A percentile compares a stretch with the other conserved stretches of the same genome.
These are phyloP conservation scores for Thecaphora thlaspeos DNA, from an alignment of 1,284 basidiomycete species.

Conservation along the genomic window DNA sequence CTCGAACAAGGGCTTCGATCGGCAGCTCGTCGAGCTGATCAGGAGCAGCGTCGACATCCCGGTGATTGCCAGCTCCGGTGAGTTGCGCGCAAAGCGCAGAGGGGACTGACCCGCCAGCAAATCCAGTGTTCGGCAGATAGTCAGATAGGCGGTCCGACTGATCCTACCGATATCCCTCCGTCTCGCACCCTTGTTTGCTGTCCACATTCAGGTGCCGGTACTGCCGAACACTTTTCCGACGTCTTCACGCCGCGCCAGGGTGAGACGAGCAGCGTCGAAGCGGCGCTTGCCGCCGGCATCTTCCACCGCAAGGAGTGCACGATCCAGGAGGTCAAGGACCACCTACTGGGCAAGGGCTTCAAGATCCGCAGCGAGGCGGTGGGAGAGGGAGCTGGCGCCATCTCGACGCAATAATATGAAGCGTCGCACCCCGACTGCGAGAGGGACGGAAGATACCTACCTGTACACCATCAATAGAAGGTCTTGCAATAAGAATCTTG, in stretches of 20 bases:
- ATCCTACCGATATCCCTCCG: neutral
- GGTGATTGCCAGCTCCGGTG: slow-evolving; percentile 83
- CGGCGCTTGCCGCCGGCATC: slow-evolving; percentile 93
- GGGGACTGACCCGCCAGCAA: neutral
- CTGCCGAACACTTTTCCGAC: slow-evolving; percentile 76
- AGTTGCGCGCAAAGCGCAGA: neutral
- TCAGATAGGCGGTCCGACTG: too few species aligned
- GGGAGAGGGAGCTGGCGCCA: slow-evolving; percentile 31
- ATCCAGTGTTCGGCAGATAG: too few species aligned
- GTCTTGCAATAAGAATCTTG: too few species aligned
- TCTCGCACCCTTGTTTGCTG: neutral
- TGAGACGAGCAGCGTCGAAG: slow-evolving; percentile 66
- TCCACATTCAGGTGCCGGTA: slow-evolving; percentile 65
- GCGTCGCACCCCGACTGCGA: too few species aligned
- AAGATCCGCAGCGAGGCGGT: slow-evolving; percentile 39
- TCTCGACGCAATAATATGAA: slow-evolving; percentile 28
- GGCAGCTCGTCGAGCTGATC: slow-evolving; percentile 73
- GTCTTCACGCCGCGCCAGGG: slow-evolving; percentile 60
- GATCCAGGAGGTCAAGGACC: slow-evolving; percentile 60
- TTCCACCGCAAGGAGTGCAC: slow-evolving; percentile 88
- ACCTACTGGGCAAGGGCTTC: slow-evolving; percentile 47
- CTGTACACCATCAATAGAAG: too few species aligned
- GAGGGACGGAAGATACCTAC: too few species aligned
- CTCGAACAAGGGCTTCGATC: slow-evolving; percentile 86
- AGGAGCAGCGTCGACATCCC: slow-evolving; percentile 78